Evolutionary conservation across 2,329 filamentous ascomycete species (phyloP), one percentile per base, ranked within the genome.

Genomic region (Xylariaceae sp.): DNA sequence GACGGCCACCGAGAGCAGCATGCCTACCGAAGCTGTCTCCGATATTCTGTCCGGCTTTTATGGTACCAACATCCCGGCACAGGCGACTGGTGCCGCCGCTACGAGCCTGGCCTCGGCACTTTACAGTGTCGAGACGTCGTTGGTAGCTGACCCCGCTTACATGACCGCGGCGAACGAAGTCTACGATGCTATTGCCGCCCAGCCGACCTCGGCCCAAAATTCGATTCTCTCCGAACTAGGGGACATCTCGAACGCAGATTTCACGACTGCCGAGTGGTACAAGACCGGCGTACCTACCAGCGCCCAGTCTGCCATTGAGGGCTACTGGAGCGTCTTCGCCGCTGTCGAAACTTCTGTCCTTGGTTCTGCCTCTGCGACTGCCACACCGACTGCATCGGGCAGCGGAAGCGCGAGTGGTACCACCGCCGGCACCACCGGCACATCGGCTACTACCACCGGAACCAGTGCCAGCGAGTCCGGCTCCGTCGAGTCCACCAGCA

Each of bases 181-280:
- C 6, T 26, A 26, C 22, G 11, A 26, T 26, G 22, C 22, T 11
- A 26, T 26, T 11, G 22, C 11, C 22, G 22, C 22, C 22, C 22
- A 26, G 22, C 22, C 33, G 19, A 37, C 40, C 1, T 29, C 37
- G 29, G 17, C 26, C 26, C 33, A 37, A 15, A 29, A 39, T 13
- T 3, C 11, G 3, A 33, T 39, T 29, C 33, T 29, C 29, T 34
- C 41, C 16, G 15, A 16, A 7, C 22, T 40, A 12, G 36, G 33
- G 37, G 33, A 22, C 15, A 22, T 22, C 8, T 3, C 15, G 9
- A 16, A 39, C 16, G 33, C 33, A 26, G 15, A 17, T 28, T 47
- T 38, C 41, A 47, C 44, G 18, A 43, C 44, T 16, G 41, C 37
- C 17, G 29, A 19, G 22, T 47, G 44, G 44, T 47, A 41, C 41